These are phyloP conservation scores for Nepenthes alata DNA, from an alignment of 179 eudicot species.

Conservation along the genomic window DNA sequence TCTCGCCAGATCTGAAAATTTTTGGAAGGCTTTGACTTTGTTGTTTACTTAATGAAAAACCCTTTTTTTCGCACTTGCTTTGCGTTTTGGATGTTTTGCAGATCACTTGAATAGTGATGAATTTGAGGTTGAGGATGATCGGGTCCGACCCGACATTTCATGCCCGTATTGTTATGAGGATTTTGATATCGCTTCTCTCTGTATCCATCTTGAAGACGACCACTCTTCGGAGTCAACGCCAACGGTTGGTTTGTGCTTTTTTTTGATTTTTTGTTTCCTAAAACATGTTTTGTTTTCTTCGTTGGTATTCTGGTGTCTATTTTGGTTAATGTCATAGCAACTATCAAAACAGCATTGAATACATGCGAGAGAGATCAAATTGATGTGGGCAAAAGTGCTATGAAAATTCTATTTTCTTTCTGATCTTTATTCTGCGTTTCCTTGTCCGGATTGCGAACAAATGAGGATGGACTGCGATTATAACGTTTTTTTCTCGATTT, in stretches of 20 bases:
- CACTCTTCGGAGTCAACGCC: constrained; percentile 67
- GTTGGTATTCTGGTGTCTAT: too few species aligned
- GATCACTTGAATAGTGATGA: constrained; percentile 74
- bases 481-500: too few species aligned
- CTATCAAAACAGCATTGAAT: too few species aligned
- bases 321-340: too few species aligned
- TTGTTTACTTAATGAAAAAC: background rate
- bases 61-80: background rate
- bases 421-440: too few species aligned
- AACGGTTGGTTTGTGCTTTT: constrained; percentile 50
- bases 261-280: background rate
- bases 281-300: background rate
- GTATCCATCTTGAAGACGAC: constrained; percentile 78
- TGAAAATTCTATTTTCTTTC: too few species aligned
- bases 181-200: constrained; percentile 65
- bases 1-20: background rate
- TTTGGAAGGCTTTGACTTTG: background rate
- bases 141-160: constrained; percentile 50
- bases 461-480: too few species aligned
- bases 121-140: constrained; percentile 69
- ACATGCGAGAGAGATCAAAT: too few species aligned
- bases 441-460: too few species aligned
- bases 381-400: too few species aligned
- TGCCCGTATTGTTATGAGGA: constrained; percentile 90
- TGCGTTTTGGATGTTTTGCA: constrained; percentile 21